Evolutionary conservation across 2,329 filamentous ascomycete species (phyloP).

Genomic region (Calonectria honghensis): DNA sequence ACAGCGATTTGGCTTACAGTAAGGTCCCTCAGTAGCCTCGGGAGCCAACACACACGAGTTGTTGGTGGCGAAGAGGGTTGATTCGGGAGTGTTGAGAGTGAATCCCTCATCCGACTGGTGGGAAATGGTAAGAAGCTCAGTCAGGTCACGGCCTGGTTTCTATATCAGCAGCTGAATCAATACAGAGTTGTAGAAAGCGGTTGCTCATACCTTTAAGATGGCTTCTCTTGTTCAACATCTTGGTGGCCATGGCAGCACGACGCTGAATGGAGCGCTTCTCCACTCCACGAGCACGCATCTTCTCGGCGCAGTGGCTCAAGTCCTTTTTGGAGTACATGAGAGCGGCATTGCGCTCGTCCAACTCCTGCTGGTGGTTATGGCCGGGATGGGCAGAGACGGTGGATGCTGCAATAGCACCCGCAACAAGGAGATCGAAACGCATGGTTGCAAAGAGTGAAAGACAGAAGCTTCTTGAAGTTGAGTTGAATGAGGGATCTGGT

Average conservation of each 20-base stretch:
- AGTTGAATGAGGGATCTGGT: not conserved
- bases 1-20: constrained; percentile 12
- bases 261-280: constrained; percentile 32
- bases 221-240: constrained; percentile 21
- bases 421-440: constrained; percentile 23
- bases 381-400: constrained; percentile 28
- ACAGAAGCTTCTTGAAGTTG: not conserved
- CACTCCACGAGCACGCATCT: constrained; percentile 21
- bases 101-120: constrained; percentile 22
- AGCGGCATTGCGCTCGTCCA: constrained; percentile 16
- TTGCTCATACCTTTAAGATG: constrained; percentile 27
- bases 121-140: constrained; percentile 22
- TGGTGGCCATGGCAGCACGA: constrained; percentile 28
- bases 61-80: constrained; percentile 32
- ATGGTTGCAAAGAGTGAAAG: constrained; percentile 7
- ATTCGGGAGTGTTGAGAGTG: constrained; percentile 28
- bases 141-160: constrained; percentile 19
- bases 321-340: constrained; percentile 26
- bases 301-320: constrained; percentile 31
- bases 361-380: constrained; percentile 27
- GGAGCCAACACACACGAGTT: constrained; percentile 33
- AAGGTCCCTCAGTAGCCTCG: constrained; percentile 25
- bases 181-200: not conserved
- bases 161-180: not conserved
- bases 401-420: constrained; percentile 17